Percentiles rank a stretch among this genome's conserved stretches.
These are phyloP conservation scores for Catunica adiposa DNA, from an alignment of 2,329 filamentous ascomycete species.

Conservation along the genomic window DNA sequence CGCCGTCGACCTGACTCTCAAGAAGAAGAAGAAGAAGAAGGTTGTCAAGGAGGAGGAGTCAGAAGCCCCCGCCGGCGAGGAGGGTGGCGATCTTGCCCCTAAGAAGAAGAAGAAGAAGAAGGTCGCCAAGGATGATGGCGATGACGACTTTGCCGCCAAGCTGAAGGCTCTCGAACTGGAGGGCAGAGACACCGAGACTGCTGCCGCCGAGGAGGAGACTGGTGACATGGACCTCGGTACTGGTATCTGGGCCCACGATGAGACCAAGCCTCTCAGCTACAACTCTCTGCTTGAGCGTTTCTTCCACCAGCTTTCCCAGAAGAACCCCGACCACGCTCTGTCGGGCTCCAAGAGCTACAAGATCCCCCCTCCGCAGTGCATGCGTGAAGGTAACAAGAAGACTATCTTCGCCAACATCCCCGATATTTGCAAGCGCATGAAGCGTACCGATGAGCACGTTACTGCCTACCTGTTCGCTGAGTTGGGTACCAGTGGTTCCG, in stretches of 20 bases:
- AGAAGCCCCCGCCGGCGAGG: slow-evolving; percentile 26
- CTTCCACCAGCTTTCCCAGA: slow-evolving; percentile 84
- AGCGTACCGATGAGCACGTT: slow-evolving; percentile 94
- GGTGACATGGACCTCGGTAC: slow-evolving; percentile 79
- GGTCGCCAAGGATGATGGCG: slow-evolving; percentile 33
- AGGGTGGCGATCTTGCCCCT: slow-evolving; percentile 44
- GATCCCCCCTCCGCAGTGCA: slow-evolving; percentile 94
- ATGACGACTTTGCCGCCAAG: slow-evolving; percentile 46
- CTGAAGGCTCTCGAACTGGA: slow-evolving; percentile 46
- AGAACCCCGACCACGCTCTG: slow-evolving; percentile 89
- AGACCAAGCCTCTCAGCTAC: slow-evolving; percentile 65
- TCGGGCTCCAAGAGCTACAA: slow-evolving; percentile 91
- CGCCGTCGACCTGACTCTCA: slow-evolving; percentile 35
- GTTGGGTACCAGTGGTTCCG: slow-evolving; percentile 89
- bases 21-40: slow-evolving; percentile 65
- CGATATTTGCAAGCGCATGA: slow-evolving; percentile 99
- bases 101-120: slow-evolving; percentile 70
- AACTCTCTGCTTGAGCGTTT: slow-evolving; percentile 75
- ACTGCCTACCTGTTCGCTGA: slow-evolving; percentile 95
- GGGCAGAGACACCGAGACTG: slow-evolving; percentile 44
- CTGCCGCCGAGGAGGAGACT: slow-evolving; percentile 37
- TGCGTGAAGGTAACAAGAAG: slow-evolving; percentile 99
- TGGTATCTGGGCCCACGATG: slow-evolving; percentile 76
- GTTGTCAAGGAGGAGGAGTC: slow-evolving; percentile 32
- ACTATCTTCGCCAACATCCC: slow-evolving; percentile 98